phyloP scores from a whole-genome alignment of 345 rosid species.

The Erodium maritimum region DNA sequence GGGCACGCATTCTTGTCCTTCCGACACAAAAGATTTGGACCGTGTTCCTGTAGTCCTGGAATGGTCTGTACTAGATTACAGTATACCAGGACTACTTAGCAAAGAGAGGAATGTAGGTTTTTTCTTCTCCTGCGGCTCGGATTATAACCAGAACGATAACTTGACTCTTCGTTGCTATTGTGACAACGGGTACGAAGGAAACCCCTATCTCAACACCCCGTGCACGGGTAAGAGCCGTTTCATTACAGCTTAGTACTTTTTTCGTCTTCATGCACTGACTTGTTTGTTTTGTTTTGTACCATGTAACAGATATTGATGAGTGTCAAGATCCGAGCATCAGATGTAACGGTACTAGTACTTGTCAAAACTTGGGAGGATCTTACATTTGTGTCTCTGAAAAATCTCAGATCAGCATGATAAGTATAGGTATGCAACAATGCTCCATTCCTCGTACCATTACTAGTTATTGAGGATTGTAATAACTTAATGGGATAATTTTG shows the following conservation, averaged over 20 bases:
- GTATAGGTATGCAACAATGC: neutral
- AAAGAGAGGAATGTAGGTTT: neutral
- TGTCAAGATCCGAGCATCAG: neutral
- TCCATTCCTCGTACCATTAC: neutral
- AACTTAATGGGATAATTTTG: too few species aligned
- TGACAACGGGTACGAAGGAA: neutral
- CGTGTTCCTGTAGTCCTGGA: neutral
- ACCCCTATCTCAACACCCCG: neutral
- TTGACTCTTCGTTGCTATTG: neutral
- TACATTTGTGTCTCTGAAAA: neutral
- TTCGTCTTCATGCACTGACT: too few species aligned
- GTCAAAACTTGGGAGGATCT: neutral
- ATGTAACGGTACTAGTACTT: neutral
- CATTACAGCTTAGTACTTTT: too few species aligned
- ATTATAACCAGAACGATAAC: neutral
- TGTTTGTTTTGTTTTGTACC: too few species aligned
- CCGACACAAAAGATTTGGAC: neutral
- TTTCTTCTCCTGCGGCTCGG: neutral
- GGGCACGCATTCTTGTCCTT: neutral
- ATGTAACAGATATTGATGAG: neutral
- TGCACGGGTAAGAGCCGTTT: too few species aligned
- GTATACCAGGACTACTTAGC: neutral
- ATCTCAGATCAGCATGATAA: neutral
- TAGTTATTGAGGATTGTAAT: neutral
- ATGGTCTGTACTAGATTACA: neutral